Evolutionary conservation across 495 filamentous ascomycete species (phyloP), one percentile per base, ranked within the genome.

Genomic region (Melanomma pulvis-pyrius): DNA sequence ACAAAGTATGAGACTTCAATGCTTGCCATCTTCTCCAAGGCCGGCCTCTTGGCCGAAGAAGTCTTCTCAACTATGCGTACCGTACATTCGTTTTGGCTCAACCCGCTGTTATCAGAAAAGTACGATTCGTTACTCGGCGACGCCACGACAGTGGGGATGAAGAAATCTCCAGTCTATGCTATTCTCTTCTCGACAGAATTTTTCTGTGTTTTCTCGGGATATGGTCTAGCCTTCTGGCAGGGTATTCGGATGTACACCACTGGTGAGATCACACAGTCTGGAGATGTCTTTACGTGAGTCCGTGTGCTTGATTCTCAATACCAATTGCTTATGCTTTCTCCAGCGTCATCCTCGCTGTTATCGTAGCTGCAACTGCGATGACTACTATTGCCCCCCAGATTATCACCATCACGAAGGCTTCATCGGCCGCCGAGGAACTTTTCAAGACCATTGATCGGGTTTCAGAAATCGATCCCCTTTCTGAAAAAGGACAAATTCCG

Each of bases 381-480:
- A 67, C 69, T 8, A 24, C 56, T 9, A 60, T 75, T 26, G 65
- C 63, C 13, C 69, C 71, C 15, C 63, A 72, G 52, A 68, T 74
- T 26, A 19, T 67, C 2, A 41, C 51, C 15, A 15, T 75, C 47
- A 63, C 71, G 39, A 72, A 74, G 28, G 65, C 71, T 25, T 44
- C 69, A 7, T 65, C 69, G 12, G 65, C 73, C 22, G 73, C 73
- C 19, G 53, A 63, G 28, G 71, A 68, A 32, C 55, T 75, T 19
- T 74, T 75, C 67, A 51, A 58, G 22, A 67, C 64, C 11, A 75
- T 75, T 44, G 64, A 67, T 29, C 59, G 65, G 1, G 63, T 76
- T 21, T 98, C 94, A 0, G 92, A 92, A 1, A 78, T 97, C 39
- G 89, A 98, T 75, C 90, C 94, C 0, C 87, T 84, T 24, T 83